Base-by-base conservation (phyloP, 441 rosid genomes). In the Erodium trifolium region DNA sequence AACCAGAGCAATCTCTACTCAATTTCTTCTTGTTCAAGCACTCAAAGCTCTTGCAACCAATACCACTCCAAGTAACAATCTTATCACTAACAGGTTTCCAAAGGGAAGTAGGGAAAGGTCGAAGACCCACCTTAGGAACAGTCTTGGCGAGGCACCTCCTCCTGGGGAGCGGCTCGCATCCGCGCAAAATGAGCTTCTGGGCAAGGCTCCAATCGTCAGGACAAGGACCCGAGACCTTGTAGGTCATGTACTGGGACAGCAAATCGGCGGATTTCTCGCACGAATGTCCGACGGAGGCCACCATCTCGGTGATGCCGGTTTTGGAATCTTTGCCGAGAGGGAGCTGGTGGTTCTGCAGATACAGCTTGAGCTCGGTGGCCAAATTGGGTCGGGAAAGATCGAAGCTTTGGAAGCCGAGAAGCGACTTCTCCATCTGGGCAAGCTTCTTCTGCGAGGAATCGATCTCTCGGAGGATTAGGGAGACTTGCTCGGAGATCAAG, bases 241-340 rank as follows among this genome's bases (percentile, higher is more conserved):
- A 94, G 49, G 68, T 76, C 99, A 88, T 94, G 78, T 82, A 90
- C 72, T 84, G 96, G 74, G 95, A 82, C 76, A 93, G 74, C 80
- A 93, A 79, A 79, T 87, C 97, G 19, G 88, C 62, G 63, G 96
- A 91, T 78, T 82, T 90, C 66, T 87, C 90, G 41, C 99, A 94
- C 2, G 87, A 77, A 67, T 94, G 99, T 5, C 96, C 96, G n/a
- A 94, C 97, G 9, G 96, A 88, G 4, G 98, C 86, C 35, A 94
- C 97, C 97, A 94, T 91, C 57, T 90, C 96, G 29, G 97, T 92
- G 81, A 94, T 90, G 74, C 99, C 94, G 7, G 96, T 90, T 63
- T 91, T 82, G 0, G 99, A 92, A 82, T 94, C 97, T 72, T 88
- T 92, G 0, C 98, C 99, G n/a, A 94, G 76, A 13, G 99, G 99